Evolutionary conservation across 805 yeast genomes (phyloP), one percentile per base, ranked within the genome.

Genomic region (Metschnikowia bowlesiae): DNA sequence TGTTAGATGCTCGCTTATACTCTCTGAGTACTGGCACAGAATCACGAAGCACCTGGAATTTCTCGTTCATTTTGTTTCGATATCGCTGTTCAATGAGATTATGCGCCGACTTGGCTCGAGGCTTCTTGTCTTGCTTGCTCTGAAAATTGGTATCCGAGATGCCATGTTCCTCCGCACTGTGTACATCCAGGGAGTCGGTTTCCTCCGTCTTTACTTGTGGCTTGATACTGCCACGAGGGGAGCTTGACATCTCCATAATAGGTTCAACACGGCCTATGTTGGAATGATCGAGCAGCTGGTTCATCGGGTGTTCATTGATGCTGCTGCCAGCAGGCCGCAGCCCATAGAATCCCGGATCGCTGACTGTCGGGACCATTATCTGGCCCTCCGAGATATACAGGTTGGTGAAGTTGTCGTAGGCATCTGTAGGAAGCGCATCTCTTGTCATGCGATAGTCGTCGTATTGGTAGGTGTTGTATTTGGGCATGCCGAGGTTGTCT

Each of bases 1-100:
- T 29, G 13, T 42, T 29, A 26, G 22, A 18, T 2, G 40, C 26
- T 35, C 59, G 58, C n/a, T 60, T 62, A 13, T 60, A 63, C 11
- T 63, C 64, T 36, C 72, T 58, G 30, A 72, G 64, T 8, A 73
- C 69, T 14, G 77, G 77, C 16, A 72, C 77, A 34, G 66, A 57
- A 39, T 67, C 59, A 52, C 68, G 75, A 31, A 72, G 62, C 9
- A 67, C 67, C n/a, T 64, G 62, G 52, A 72, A 71, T 54, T 70
- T 68, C 55, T 70, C 74, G 53, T 71, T 72, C 52, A 72, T 72
- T 50, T 70, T 71, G 61, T 72, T 71, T 47, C 77, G 56, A 62
- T 72, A 72, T 44, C 77, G 57, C 56, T 72, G 77, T 50, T 72
- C 77, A 41, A 72, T 71, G 4, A 72, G 67, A 48, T 72, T 72